Conservation (phyloP, 441 rosid species). For the Brassica hybrid region DNA sequence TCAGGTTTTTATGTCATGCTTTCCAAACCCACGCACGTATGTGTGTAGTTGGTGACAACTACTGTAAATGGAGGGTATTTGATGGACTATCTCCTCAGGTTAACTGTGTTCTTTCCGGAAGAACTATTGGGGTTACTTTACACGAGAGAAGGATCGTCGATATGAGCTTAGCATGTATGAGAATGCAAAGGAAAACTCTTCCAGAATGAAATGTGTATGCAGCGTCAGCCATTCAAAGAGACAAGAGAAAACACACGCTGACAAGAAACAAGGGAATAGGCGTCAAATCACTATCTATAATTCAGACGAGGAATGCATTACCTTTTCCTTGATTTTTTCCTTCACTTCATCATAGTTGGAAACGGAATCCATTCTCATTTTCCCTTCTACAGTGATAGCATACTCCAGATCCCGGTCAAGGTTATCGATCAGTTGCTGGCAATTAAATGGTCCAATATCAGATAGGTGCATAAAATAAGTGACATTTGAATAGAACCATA, state of each 20-base stretch:
- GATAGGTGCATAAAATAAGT: slow-evolving; percentile 25
- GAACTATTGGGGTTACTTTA: slow-evolving; percentile 22
- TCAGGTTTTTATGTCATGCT: slow-evolving; percentile 20
- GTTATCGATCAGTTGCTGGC: slow-evolving; percentile 87
- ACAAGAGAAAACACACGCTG: slow-evolving; percentile 25
- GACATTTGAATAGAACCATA: slow-evolving; percentile 23
- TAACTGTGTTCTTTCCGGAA: slow-evolving; percentile 23
- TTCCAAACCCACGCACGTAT: slow-evolving; percentile 18
- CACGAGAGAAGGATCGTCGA: slow-evolving; percentile 14
- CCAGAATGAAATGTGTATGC: slow-evolving; percentile 17
- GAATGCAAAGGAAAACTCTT: slow-evolving; percentile 25
- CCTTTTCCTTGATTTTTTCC: slow-evolving; percentile 81
- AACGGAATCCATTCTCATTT: slow-evolving; percentile 84
- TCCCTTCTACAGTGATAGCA: slow-evolving; percentile 95
- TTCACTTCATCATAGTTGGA: slow-evolving; percentile 93
- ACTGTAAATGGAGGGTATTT: slow-evolving; percentile 18
- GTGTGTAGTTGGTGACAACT: slow-evolving; percentile 16
- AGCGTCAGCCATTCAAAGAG: slow-evolving; percentile 30
- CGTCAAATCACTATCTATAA: slow-evolving; percentile 27
- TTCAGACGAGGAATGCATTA: slow-evolving; percentile 45
- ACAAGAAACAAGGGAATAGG: slow-evolving; percentile 28
- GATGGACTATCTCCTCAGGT: slow-evolving; percentile 17
- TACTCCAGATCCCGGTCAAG: slow-evolving; percentile 97
- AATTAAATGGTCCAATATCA: slow-evolving; percentile 47
- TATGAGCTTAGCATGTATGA: slow-evolving; percentile 19